These are phyloP conservation scores for Aspergillus niger DNA, from an alignment of 2,329 filamentous ascomycete genomes.

Conservation along the genomic window DNA sequence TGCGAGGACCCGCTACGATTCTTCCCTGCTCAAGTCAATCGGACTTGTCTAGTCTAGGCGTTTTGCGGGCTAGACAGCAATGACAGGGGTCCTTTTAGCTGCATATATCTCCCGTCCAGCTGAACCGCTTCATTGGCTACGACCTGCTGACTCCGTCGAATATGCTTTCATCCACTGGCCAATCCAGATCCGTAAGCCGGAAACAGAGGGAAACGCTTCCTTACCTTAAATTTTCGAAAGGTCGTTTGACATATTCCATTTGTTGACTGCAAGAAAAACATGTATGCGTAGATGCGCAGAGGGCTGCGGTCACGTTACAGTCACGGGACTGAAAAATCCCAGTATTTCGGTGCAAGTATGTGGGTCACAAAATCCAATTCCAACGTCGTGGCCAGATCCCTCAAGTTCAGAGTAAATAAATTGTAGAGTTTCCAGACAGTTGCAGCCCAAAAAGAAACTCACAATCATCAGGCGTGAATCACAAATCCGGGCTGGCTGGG, in stretches of 20 bases:
- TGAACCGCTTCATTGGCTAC: constrained; percentile 29
- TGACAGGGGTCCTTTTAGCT: constrained; percentile 28
- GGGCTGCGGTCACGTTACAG: constrained; percentile 36
- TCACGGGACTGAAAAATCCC: constrained; percentile 45
- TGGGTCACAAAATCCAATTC: constrained; percentile 43
- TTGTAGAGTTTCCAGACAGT: constrained; percentile 8
- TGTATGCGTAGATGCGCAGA: constrained; percentile 35
- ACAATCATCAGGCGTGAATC: not conserved
- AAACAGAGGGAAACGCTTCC: constrained; percentile 24
- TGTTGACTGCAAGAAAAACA: constrained; percentile 30
- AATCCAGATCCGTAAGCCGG: constrained; percentile 27
- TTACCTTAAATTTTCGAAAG: constrained; percentile 29
- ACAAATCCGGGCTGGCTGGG: constrained; percentile 26
- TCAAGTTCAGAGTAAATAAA: constrained; percentile 5
- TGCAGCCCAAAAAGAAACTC: not conserved
- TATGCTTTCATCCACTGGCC: constrained; percentile 24
- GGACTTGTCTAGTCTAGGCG: constrained; percentile 11
- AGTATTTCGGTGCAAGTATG: constrained; percentile 38
- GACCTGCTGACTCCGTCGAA: constrained; percentile 26
- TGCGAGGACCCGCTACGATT: constrained; percentile 27
- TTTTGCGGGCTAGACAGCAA: constrained; percentile 16
- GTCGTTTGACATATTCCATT: constrained; percentile 32
- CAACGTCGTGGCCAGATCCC: constrained; percentile 34
- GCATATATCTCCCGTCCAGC: constrained; percentile 30
- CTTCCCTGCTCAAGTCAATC: constrained; percentile 16